These are phyloP conservation scores for Amanita jacksonii DNA, from an alignment of 768 basidiomycete genomes.

Conservation along the genomic window DNA sequence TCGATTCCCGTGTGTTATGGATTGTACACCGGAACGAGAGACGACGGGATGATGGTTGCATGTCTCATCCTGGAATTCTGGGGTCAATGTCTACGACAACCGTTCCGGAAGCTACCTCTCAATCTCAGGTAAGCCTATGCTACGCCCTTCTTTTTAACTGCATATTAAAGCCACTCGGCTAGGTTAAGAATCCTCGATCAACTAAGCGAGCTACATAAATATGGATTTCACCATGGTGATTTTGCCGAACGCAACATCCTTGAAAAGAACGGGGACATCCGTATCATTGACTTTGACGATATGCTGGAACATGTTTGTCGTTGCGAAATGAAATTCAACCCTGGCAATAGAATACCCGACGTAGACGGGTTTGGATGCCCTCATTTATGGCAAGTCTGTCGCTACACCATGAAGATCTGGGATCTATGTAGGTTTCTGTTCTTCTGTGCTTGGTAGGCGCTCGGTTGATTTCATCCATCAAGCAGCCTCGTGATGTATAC, in stretches of 20 bases:
- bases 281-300: constrained; percentile 31
- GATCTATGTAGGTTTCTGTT: constrained; percentile 7
- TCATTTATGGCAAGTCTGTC: constrained; percentile 23
- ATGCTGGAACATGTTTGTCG: constrained; percentile 20
- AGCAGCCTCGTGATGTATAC: no score
- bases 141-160: constrained; percentile 1
- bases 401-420: constrained; percentile 22
- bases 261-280: constrained; percentile 23
- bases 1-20: constrained; percentile 26
- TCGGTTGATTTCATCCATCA: not conserved
- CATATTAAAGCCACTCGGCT: not conserved
- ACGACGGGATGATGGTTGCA: constrained; percentile 24
- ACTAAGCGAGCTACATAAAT: constrained; percentile 24
- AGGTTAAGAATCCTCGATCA: constrained; percentile 25
- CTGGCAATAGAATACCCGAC: constrained; percentile 18
- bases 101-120: constrained; percentile 21
- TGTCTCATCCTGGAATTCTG: constrained; percentile 29
- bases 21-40: constrained; percentile 22
- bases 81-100: constrained; percentile 24
- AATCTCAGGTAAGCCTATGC: constrained; percentile 21
- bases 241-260: constrained; percentile 35
- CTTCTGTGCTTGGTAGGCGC: not conserved
- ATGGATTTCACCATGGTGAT: constrained; percentile 28
- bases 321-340: constrained; percentile 21
- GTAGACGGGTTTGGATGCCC: constrained; percentile 23